Conservation (phyloP, 2,329 filamentous ascomycete genomes). For the Cryphonectria carpinicola region DNA sequence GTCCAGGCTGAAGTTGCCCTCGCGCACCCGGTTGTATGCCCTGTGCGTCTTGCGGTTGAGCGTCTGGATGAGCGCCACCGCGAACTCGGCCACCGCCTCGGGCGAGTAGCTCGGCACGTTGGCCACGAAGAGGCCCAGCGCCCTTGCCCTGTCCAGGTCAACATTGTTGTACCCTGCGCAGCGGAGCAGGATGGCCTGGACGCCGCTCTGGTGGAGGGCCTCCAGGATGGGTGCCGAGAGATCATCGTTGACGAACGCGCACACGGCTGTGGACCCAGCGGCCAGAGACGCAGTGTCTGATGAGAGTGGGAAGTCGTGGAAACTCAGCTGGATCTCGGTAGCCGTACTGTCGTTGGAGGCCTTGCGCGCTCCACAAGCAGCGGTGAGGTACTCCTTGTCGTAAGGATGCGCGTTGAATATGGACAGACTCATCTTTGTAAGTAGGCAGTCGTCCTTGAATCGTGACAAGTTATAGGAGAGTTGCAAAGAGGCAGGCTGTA, state of each 20-base stretch:
- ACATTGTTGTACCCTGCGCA: conserved; percentile 73
- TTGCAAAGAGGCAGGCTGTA: background rate
- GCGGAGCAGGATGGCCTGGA: conserved; percentile 64
- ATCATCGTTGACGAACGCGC: conserved; percentile 70
- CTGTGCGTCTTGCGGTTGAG: conserved; percentile 70
- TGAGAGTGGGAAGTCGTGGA: conserved; percentile 62
- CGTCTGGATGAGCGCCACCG: conserved; percentile 68
- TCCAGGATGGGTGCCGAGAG: conserved; percentile 56
- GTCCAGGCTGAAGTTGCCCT: conserved; percentile 69
- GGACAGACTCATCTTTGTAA: conserved; percentile 56
- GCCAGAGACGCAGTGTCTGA: conserved; percentile 60
- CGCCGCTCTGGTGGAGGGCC: conserved; percentile 52
- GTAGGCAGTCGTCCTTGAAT: conserved; percentile 1
- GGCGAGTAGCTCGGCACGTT: conserved; percentile 72
- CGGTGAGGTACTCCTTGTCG: conserved; percentile 59
- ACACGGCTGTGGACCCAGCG: conserved; percentile 58
- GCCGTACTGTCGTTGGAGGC: conserved; percentile 36
- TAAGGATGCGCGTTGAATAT: conserved; percentile 69
- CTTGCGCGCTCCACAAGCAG: conserved; percentile 42
- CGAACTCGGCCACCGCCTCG: conserved; percentile 71
- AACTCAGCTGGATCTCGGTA: conserved; percentile 50
- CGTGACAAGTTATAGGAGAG: background rate
- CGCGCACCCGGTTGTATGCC: conserved; percentile 69
- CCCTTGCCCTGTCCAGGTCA: conserved; percentile 59
- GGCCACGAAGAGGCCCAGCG: conserved; percentile 62